Conservation (phyloP, 2,329 filamentous ascomycete species). For the Aureobasidium sp. region DNA sequence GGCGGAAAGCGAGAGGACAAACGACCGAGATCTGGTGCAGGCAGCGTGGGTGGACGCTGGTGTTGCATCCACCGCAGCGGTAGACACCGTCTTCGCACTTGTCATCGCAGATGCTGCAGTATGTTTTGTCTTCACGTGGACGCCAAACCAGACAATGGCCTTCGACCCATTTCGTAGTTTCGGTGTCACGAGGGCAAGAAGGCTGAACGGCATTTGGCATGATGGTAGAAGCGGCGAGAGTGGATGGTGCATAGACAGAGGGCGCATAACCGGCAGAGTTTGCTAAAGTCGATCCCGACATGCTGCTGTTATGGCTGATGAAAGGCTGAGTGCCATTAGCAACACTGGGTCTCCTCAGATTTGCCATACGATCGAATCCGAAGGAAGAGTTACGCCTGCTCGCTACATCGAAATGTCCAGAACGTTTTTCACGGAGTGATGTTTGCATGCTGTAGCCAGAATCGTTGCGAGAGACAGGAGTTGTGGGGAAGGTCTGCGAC, state of each 20-base stretch:
- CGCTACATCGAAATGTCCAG: constrained; percentile 75
- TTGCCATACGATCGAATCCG: constrained; percentile 62
- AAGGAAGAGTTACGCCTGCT: constrained; percentile 78
- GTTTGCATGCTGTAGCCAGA: constrained; percentile 81
- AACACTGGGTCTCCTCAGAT: constrained; percentile 50
- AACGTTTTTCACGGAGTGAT: constrained; percentile 86
- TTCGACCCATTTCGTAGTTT: constrained; percentile 75
- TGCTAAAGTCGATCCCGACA: constrained; percentile 58
- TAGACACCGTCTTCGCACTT: constrained; percentile 66
- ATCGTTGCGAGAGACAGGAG: constrained; percentile 79
- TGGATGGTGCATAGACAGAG: constrained; percentile 79
- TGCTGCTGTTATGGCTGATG: constrained; percentile 51
- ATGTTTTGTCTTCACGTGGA: constrained; percentile 48
- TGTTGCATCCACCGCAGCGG: constrained; percentile 57
- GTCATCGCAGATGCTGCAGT: constrained; percentile 69
- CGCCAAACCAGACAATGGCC: constrained; percentile 70
- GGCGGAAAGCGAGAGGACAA: constrained; percentile 57
- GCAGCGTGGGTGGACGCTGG: constrained; percentile 50
- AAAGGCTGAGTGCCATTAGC: constrained; percentile 47
- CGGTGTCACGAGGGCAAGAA: constrained; percentile 56
- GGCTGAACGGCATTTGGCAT: constrained; percentile 80
- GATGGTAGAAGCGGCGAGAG: constrained; percentile 72
- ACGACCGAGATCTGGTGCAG: constrained; percentile 52
- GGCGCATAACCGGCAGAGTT: constrained; percentile 57
- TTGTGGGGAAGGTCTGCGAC: constrained; percentile 68